Evolutionary conservation across 2,329 filamentous ascomycete species (phyloP).

Genomic region (Phialophora expanda): DNA sequence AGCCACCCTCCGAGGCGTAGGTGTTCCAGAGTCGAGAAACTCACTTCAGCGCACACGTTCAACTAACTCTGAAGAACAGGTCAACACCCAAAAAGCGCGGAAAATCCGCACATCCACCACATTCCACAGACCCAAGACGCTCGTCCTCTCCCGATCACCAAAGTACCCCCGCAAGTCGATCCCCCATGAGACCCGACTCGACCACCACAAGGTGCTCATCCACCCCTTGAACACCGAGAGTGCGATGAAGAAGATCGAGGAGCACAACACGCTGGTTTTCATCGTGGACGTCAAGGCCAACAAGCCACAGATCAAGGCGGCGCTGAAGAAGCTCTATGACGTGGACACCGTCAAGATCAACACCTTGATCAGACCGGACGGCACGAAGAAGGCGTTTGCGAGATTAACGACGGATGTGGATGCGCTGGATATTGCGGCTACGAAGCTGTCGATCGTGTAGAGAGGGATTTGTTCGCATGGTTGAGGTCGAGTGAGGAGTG

Average conservation of each 20-base stretch:
- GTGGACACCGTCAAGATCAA: conserved; percentile 99
- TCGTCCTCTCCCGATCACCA: conserved; percentile 84
- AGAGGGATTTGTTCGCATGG: conserved; percentile 12
- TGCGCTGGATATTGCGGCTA: conserved; percentile 98
- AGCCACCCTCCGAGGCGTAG: conserved; percentile 93
- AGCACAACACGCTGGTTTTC: conserved; percentile 99
- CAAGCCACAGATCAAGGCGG: conserved; percentile 99
- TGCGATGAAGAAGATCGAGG: conserved; percentile 99
- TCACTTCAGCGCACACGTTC: neutral
- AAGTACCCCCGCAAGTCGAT: conserved; percentile 98
- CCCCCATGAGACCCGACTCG: conserved; percentile 84
- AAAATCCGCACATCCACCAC: conserved; percentile 92
- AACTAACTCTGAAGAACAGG: conserved; percentile 52
- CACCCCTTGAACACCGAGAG: conserved; percentile 99
- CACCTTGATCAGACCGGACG: conserved; percentile 95
- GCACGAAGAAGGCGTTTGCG: conserved; percentile 98
- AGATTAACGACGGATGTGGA: conserved; percentile 95
- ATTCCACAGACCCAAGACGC: conserved; percentile 98
- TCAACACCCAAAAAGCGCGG: conserved; percentile 81
- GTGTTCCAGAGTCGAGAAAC: conserved; percentile 46
- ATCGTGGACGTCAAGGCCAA: conserved; percentile 97
- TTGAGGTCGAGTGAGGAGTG: conserved; percentile 1
- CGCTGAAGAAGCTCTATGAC: conserved; percentile 99
- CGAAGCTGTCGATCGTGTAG: conserved; percentile 97
- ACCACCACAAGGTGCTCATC: conserved; percentile 96